phyloP scores from a whole-genome alignment of 345 rosid species.

The Acer saccharum region DNA sequence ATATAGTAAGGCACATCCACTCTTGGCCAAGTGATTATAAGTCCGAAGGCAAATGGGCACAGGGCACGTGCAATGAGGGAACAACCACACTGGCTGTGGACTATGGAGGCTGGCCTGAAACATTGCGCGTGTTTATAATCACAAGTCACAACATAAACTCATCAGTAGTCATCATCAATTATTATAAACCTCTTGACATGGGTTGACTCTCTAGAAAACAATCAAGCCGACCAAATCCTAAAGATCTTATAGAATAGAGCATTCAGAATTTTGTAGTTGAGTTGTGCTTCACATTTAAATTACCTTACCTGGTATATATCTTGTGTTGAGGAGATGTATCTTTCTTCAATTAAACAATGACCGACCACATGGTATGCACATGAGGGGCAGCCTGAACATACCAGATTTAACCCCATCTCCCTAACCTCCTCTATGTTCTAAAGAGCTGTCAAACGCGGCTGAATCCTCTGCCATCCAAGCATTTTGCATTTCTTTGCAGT shows the following conservation, averaged over 20 bases:
- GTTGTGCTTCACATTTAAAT: conserved; percentile 8
- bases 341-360: conserved; percentile 24
- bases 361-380: conserved; percentile 19
- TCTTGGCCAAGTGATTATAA: too few species aligned
- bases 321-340: conserved; percentile 23
- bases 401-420: neutral
- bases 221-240: conserved; percentile 51
- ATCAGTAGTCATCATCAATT: neutral
- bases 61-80: neutral
- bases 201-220: conserved; percentile 15
- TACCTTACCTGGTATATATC: neutral
- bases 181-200: neutral
- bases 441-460: neutral
- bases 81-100: neutral
- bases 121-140: neutral
- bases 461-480: neutral
- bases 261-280: conserved; percentile 12
- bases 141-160: neutral
- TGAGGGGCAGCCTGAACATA: neutral
- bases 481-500: neutral
- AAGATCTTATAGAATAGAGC: conserved; percentile 34
- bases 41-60: neutral
- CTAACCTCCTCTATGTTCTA: conserved; percentile 5
- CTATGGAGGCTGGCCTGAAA: neutral
- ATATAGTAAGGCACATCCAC: too few species aligned